phyloP scores from a whole-genome alignment of 164 flowering plant species.

The Hamamelis virginiana region DNA sequence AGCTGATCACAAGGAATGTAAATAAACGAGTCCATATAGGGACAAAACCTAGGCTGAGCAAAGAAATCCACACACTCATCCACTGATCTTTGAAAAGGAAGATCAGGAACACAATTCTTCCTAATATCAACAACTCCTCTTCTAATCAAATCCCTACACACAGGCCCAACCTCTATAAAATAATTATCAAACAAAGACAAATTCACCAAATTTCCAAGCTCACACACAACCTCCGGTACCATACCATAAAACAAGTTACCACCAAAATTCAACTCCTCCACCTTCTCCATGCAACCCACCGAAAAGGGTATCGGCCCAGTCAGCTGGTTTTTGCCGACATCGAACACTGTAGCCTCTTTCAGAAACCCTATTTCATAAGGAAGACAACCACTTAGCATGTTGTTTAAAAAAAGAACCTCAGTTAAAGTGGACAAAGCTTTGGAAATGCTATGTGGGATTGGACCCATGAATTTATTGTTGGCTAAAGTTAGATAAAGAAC shows the following conservation, averaged over 20 bases:
- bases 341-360: slow-evolving; percentile 40
- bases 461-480: slow-evolving; percentile 57
- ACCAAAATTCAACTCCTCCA: slow-evolving; percentile 44
- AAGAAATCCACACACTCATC: slow-evolving; percentile 44
- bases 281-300: slow-evolving; percentile 37
- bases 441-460: slow-evolving; percentile 40
- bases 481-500: slow-evolving; percentile 52
- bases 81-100: slow-evolving; percentile 40
- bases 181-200: slow-evolving; percentile 47
- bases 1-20: no score
- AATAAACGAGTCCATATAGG: no score
- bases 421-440: slow-evolving; percentile 25
- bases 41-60: slow-evolving; percentile 17
- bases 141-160: slow-evolving; percentile 34
- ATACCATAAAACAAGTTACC: slow-evolving; percentile 39
- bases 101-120: slow-evolving; percentile 50
- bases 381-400: slow-evolving; percentile 47
- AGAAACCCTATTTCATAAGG: slow-evolving; percentile 56
- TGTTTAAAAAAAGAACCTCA: slow-evolving; percentile 51
- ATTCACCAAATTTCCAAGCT: slow-evolving; percentile 31
- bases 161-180: slow-evolving; percentile 37
- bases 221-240: slow-evolving; percentile 51
- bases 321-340: slow-evolving; percentile 38
- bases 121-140: slow-evolving; percentile 43
- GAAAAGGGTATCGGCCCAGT: slow-evolving; percentile 57